Base-by-base conservation (phyloP, 2,329 filamentous ascomycete genomes). In the Ilyonectria robusta region DNA sequence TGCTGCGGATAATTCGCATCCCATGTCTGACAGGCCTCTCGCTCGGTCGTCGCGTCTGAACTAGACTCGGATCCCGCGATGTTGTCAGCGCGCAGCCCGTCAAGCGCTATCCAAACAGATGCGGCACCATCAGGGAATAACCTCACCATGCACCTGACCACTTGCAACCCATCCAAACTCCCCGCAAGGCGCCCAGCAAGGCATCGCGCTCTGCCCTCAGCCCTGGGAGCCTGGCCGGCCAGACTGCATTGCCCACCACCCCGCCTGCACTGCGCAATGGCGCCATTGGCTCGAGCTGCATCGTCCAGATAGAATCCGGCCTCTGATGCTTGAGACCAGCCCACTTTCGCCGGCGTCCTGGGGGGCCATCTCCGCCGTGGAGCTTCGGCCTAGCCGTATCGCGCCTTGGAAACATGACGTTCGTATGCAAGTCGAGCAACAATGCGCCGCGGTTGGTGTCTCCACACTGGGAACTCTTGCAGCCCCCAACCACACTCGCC, bases 171-270 rank as follows among this genome's bases (percentile, higher is more conserved):
- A 66, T 31, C 55, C 48, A 40, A n/a, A 13, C 17, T 23, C 13
- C 33, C 21, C 4, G 58, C 37, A 53, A 65, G 63, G 63, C 62
- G 26, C 63, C 58, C 57, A 63, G 59, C 65, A 66, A 72, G 70
- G 56, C 66, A 72, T 33, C 64, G 61, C 61, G 66, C 69, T 65
- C 19, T 67, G 56, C 50, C 15, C 63, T 67, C 68, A 67, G 62
- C 65, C 70, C 44, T 64, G 60, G 72, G 54, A 72, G 71, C 69
- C 72, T 74, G 60, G 72, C 54, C 71, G 71, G 67, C 72, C 72
- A 72, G 35, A 65, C 66, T 75, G 68, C 72, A 75, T 69, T 62
- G 70, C 64, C 60, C 67, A 67, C 68, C 26, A 26, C 65, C 70
- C 53, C 65, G 66, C 69, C 54, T 47, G 46, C 33, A 54, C 35